phyloP scores from a whole-genome alignment of 2,329 filamentous ascomycete genomes.

The Phyllosticta citribraziliensis region DNA sequence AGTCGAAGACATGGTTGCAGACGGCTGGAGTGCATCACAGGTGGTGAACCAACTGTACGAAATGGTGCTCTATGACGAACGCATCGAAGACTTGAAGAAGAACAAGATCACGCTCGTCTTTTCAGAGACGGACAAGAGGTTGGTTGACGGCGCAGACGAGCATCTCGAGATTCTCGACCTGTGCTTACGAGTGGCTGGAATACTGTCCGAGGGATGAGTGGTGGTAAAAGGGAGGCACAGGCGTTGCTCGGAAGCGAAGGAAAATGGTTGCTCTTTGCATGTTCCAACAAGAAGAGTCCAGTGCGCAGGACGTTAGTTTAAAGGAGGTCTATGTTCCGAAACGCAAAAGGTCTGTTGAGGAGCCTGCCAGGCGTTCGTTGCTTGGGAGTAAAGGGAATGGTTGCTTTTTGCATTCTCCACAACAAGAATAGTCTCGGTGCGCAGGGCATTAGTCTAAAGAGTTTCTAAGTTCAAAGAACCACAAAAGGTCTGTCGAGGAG shows the following conservation, averaged over 20 bases:
- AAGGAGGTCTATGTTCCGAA: too few relatives aligned
- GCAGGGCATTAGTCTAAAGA: not conserved
- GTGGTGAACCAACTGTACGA: constrained; percentile 81
- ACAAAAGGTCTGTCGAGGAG: not conserved
- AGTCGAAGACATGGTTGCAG: constrained; percentile 84
- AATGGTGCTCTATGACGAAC: constrained; percentile 71
- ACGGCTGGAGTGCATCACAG: constrained; percentile 93
- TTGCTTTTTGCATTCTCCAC: not conserved
- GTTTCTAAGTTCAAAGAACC: not conserved
- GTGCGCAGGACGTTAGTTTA: not conserved
- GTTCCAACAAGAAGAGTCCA: too few relatives aligned
- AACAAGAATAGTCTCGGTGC: not conserved
- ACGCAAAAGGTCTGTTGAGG: too few relatives aligned
- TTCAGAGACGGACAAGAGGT: constrained; percentile 85
- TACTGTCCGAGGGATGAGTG: constrained; percentile 43
- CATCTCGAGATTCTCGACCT: constrained; percentile 85
- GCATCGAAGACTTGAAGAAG: constrained; percentile 75
- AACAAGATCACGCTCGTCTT: constrained; percentile 83
- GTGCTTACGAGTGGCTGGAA: constrained; percentile 66
- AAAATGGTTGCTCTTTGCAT: not conserved
- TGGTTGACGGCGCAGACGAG: constrained; percentile 92
- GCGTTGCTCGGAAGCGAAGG: not conserved
- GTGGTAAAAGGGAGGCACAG: not conserved
- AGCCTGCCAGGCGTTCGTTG: too few relatives aligned
- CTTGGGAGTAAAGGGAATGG: too few relatives aligned